Percentiles rank a stretch among this genome's conserved stretches.
Evolutionary conservation across 768 basidiomycete species (phyloP).

Genomic region (Kwoniella shandongensis): DNA sequence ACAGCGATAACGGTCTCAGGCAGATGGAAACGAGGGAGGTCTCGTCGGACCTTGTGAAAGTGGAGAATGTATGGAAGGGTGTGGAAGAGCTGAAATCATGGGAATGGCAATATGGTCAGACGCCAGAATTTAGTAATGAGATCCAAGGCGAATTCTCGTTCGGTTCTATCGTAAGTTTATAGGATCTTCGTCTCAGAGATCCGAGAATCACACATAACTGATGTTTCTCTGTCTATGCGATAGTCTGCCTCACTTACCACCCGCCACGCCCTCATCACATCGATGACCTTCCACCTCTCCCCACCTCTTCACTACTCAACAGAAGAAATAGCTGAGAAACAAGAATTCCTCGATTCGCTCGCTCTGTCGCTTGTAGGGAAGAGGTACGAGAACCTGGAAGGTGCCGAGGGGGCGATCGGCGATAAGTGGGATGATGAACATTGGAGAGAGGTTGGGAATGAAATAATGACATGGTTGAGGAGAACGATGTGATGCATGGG

Average conservation of each 20-base stretch:
- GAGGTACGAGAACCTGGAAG: slow-evolving; percentile 36
- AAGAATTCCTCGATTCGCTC: slow-evolving; percentile 33
- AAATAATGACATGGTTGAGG: slow-evolving; percentile 36
- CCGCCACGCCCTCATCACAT: slow-evolving; percentile 46
- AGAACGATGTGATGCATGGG: slow-evolving; percentile 30
- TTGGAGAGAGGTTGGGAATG: slow-evolving; percentile 11
- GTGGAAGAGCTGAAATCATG: slow-evolving; percentile 78
- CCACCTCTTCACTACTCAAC: slow-evolving; percentile 1
- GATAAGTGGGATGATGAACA: slow-evolving; percentile 7
- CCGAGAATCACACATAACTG: no score
- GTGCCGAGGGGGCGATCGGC: slow-evolving; percentile 17
- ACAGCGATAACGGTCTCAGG: slow-evolving; percentile 13
- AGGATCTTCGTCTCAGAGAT: neutral
- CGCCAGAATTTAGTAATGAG: slow-evolving; percentile 82
- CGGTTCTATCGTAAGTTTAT: slow-evolving; percentile 56
- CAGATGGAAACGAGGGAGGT: slow-evolving; percentile 51
- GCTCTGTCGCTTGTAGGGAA: slow-evolving; percentile 30
- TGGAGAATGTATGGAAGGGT: slow-evolving; percentile 64
- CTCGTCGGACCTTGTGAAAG: slow-evolving; percentile 57
- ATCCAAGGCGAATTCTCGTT: slow-evolving; percentile 55
- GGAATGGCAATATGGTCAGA: slow-evolving; percentile 92
- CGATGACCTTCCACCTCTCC: slow-evolving; percentile 26
- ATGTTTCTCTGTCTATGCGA: neutral
- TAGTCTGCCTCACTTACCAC: slow-evolving; percentile 37
- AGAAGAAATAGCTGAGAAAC: slow-evolving; percentile 9